Evolutionary conservation across 2,329 filamentous ascomycete species (phyloP), one percentile per base, ranked within the genome.

Genomic region (Xylogone sp.): DNA sequence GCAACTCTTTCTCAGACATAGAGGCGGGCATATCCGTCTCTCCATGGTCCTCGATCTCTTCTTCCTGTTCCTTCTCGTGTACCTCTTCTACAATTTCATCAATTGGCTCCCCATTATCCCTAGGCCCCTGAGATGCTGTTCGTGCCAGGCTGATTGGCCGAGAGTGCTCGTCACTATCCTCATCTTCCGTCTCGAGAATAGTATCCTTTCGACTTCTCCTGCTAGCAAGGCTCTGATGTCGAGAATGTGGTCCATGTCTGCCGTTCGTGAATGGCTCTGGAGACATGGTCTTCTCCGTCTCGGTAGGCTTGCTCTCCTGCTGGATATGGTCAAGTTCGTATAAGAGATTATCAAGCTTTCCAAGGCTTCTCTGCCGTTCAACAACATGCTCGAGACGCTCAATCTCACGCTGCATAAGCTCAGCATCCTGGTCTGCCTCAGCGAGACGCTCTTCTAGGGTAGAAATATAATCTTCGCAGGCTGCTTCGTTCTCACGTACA

Each of bases 401-500:
- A 56, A 99, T 89, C 65, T 99, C 94, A 31, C 93, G 89, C 68
- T 96, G 91, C 93, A 99, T 97, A 54, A 97, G 75, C 68, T 97
- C 94, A 57, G 90, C 84, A 66, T 99, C 94, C 68, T 97, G 93
- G 63, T 99, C 94, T 2, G 93, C 87, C 70, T 99, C 94, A 1
- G 94, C 94, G 8, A 99, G 80, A 20, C 93, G 87, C 71, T 97
- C 94, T 67, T 99, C 94, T 10, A 99, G 75, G 0, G 92, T 97
- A 1, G 93, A 96, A 49, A 99, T 97, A 68, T 99, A 99, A 59
- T 97, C 94, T 68, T 99, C 94, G 59, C 86, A 91, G 39, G 87
- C 87, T 3, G 86, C 82, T 72, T 99, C 94, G 60, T 91, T 97
- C 63, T 97, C 94, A 46, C 92, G 84, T 16, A 92, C 82, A 42